These are phyloP conservation scores for Jacaranda mimosifolia DNA, from an alignment of 257 asterid genomes.

Conservation along the genomic window DNA sequence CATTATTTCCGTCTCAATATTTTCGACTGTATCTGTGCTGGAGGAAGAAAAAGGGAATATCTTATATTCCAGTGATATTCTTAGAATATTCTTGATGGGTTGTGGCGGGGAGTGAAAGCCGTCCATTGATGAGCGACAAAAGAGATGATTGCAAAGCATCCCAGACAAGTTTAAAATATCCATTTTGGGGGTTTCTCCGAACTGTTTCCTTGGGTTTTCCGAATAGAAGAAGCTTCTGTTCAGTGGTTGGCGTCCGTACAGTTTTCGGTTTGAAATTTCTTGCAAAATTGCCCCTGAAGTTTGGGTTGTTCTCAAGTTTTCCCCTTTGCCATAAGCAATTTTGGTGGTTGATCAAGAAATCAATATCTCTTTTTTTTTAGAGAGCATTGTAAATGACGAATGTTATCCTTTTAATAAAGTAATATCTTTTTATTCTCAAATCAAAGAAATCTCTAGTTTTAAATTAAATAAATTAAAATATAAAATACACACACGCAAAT, in stretches of 20 bases:
- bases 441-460: too few species aligned
- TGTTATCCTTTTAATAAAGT: too few species aligned
- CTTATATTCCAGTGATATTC: slow-evolving; percentile 18
- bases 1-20: slow-evolving; percentile 29
- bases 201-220: slow-evolving; percentile 17
- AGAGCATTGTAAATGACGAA: too few species aligned
- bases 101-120: slow-evolving; percentile 19
- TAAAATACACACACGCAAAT: too few species aligned
- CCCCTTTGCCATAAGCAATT: background rate
- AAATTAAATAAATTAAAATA: too few species aligned
- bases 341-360: background rate
- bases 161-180: background rate
- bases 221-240: background rate
- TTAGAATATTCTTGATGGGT: slow-evolving; percentile 28
- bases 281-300: slow-evolving; percentile 9
- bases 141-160: slow-evolving; percentile 22
- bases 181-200: background rate
- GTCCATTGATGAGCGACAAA: background rate
- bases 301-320: background rate
- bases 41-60: slow-evolving; percentile 35
- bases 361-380: too few species aligned
- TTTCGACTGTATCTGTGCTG: slow-evolving; percentile 3
- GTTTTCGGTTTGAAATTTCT: background rate
- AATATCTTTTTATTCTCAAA: too few species aligned
- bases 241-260: background rate